Evolutionary conservation across 2,329 filamentous ascomycete species (phyloP), one percentile per base, ranked within the genome.

Genomic region (Arthroderma sp.): DNA sequence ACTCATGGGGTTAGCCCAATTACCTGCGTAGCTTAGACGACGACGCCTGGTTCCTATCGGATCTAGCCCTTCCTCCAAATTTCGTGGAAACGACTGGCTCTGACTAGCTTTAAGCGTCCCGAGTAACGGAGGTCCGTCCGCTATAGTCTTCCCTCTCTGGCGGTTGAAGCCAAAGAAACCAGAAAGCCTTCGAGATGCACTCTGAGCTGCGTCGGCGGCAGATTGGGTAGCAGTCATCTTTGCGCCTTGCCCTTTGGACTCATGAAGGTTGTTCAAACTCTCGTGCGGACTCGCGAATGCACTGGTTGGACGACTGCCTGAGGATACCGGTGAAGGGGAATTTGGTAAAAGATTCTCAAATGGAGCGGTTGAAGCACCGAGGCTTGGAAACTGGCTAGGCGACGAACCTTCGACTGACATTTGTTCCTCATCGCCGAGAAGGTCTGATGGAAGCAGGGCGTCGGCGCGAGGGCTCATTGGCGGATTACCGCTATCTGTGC

Each of bases 391-490:
- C 38, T 50, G 47, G 7, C 38, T 43, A 22, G 43, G 42, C 29
- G 43, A 42, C 15, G 30, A 30, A 28, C 43, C 36, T 8, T 49
- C 32, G 2, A 11, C 41, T 9, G 34, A 15, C 22, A 30, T 43
- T 7, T 63, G 63, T 40, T 67, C 64, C 48, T 78, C 74, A 53
- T 77, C 73, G 3, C 72, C 72, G 41, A 78, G 70, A 8, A 81
- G 64, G 53, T 77, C 75, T 1, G 77, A 75, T 3, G 78, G 78
- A 5, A 81, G 60, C 15, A 81, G 59, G 28, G 74, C 71, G 49
- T 77, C 76, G 10, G 77, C 77, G 15, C 74, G 71, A 2, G 78
- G 78, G 54, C 75, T 80, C 75, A 80, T 80, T 8, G 75, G 74
- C 6, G 73, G 75, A 29, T 75, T 77, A 34, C 70, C 71, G 32